Base-by-base conservation (phyloP, 2,329 filamentous ascomycete genomes). In the Bipolaris cookei region DNA sequence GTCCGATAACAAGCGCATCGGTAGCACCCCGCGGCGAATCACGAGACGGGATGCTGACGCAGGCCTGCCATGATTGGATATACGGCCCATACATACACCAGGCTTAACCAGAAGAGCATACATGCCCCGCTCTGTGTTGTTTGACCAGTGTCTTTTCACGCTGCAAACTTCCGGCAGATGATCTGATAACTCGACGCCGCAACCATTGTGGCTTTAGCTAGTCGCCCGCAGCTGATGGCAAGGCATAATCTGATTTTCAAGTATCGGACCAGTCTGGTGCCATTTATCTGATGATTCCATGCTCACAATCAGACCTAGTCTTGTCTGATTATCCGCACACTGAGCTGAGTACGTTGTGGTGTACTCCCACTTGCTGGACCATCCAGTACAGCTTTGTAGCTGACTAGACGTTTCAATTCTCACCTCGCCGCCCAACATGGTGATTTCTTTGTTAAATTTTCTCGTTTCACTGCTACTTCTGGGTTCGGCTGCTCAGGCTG, bases 381-480 rank as follows among this genome's bases (percentile, higher is more conserved):
- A 25, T 35, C 23, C 21, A 38, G 16, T 23, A 28, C 14, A 45
- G 51, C 56, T 42, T 58, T 42, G 11, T 54, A 21, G 51, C 62
- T 60, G 46, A 61, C 46, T 39, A 35, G 25, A 54, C 34, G 52
- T 48, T 53, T 4, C 25, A 28, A 20, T 16, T 16, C 50, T 37
- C 14, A 6, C 23, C 2, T 21, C 18, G 8, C 25, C 48, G 32
- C 30, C 30, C 59, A 66, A 54, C 41, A 83, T 83, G 81, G 77
- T 78, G 20, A 64, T 78, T 41, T 81, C 79, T 23, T 54, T 82
- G 47, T 79, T 77, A 1, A 78, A 70, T 57, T 77, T 81, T 61
- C 69, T 81, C 44, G 63, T 78, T 56, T 60, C 76, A 62, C 68
- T 73, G 46, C 65, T 62, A 35, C 43, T 76, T 54, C 54, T 77